Base-by-base conservation (phyloP, 2,329 filamentous ascomycete species). In the Ploettnerulaceae sp. region DNA sequence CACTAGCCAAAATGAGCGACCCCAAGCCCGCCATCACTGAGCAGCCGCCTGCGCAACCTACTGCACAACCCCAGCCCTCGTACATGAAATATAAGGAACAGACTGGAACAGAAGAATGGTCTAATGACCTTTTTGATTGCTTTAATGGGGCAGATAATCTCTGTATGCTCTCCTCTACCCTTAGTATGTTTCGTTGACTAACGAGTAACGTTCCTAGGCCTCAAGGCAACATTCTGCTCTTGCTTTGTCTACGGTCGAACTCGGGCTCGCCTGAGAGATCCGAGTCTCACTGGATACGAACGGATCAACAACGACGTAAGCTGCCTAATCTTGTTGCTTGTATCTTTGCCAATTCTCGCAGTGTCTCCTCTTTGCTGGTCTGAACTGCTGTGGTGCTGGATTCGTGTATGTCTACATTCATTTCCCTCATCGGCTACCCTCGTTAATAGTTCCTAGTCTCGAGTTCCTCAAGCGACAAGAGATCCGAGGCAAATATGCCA, bases 171-270 rank as follows among this genome's bases (percentile, higher is more conserved):
- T 24, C 29, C 4, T 15, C 24, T 17, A 12, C n/a, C 29, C 41
- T 18, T 40, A 1, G 11, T 39, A 17, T 4, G 15, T 11, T 5
- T 29, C 7, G 14, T 33, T 39, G 29, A 26, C 8, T n/a, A 2
- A 22, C 25, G 25, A 48, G 11, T 5, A 37, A 28, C 14, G 8
- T 45, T 6, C 36, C 12, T 15, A 60, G 58, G 54, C 40, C 45
- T 58, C 24, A 59, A 58, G 34, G 49, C 51, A 43, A 51, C 34
- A 2, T 61, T 56, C 36, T 59, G 58, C 45, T 51, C 58, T 14
- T 61, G 59, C 49, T 54, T 61, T 47, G 54, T 57, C 12, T 60
- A 57, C 31, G 59, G 59, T 32, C 60, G 60, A 32, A 57, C 54
- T 2, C 48, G 53, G 38, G 45, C 51, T 15, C 52, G 58, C 6